Base-by-base conservation (phyloP, 2,329 filamentous ascomycete species). In the Ceratocystis harringtonii region DNA sequence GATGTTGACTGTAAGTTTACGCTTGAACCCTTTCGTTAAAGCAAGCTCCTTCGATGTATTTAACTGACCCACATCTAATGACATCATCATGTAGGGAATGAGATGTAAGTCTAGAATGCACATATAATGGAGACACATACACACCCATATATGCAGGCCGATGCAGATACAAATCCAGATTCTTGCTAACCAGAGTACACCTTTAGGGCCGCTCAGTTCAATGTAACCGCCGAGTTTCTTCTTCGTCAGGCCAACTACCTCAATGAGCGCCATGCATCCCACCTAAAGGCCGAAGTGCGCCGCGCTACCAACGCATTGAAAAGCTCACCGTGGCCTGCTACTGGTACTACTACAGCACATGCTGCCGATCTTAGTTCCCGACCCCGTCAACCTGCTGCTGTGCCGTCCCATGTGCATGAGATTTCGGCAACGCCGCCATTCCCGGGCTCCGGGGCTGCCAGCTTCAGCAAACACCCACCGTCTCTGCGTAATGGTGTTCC, bases 191-290 rank as follows among this genome's bases (percentile, higher is more conserved):
- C 66, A 64, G 10, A 4, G 12, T 41, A 63, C 44, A 32, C 43
- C 25, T 28, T 3, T 70, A 88, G 87, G 72, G 90, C 89, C 60
- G 79, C 82, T 63, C 80, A 84, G 58, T 96, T 96, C 75, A 83
- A 92, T 68, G 92, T 96, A 22, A 87, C 89, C 30, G 84, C 95
- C 66, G 82, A 90, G 50, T 97, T 97, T 72, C 81, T 99, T 41
- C 83, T 96, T 17, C 90, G 96, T 73, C 91, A 99, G 75, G 91
- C 91, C 69, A 91, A 90, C 74, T 96, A 91, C 83, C 83, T 97
- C 5, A 96, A 94, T 72, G 92, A 97, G 73, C 82, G 89, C 63
- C 90, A 97, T 76, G 83, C 95, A 32, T 89, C 89, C 0, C 90
- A 96, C 73, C 89, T 97, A 61, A 85, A 90, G 69, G 91, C 89